phyloP scores from a whole-genome alignment of 208 protist genomes.

The Wallacemonas sp. region DNA sequence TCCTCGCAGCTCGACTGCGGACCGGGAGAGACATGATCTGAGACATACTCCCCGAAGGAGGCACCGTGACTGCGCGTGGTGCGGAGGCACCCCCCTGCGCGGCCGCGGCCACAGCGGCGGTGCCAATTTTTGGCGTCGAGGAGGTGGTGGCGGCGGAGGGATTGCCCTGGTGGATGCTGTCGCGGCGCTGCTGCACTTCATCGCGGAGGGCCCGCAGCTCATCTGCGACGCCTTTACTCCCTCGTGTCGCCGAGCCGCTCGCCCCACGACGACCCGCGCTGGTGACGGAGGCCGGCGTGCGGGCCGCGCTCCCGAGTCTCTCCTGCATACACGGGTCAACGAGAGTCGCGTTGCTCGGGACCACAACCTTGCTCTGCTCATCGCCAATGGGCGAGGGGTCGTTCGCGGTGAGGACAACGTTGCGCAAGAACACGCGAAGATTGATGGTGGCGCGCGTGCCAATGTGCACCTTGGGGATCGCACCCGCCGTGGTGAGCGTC shows the following conservation, averaged over 20 bases:
- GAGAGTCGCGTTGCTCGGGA: conserved; percentile 26
- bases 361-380: conserved; percentile 22
- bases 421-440: conserved; percentile 56
- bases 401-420: conserved; percentile 34
- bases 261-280: conserved; percentile 3
- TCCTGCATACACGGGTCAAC: conserved; percentile 23
- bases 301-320: conserved; percentile 5
- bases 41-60: not conserved
- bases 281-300: conserved; percentile 9
- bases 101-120: not conserved
- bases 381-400: conserved; percentile 19
- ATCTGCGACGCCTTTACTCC: conserved; percentile 15
- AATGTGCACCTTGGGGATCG: conserved; percentile 38
- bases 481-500: conserved; percentile 38
- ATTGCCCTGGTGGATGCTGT: conserved; percentile 10
- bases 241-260: not conserved
- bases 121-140: not conserved
- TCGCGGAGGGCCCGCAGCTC: conserved; percentile 56
- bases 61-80: not conserved
- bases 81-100: conserved; percentile 1
- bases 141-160: not conserved
- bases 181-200: conserved; percentile 20
- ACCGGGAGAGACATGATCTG: not conserved
- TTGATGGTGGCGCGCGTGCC: conserved; percentile 23
- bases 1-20: not conserved